Evolutionary conservation across 2,329 filamentous ascomycete species (phyloP), one percentile per base, ranked within the genome.

Genomic region (Aureobasidium subglaciale): DNA sequence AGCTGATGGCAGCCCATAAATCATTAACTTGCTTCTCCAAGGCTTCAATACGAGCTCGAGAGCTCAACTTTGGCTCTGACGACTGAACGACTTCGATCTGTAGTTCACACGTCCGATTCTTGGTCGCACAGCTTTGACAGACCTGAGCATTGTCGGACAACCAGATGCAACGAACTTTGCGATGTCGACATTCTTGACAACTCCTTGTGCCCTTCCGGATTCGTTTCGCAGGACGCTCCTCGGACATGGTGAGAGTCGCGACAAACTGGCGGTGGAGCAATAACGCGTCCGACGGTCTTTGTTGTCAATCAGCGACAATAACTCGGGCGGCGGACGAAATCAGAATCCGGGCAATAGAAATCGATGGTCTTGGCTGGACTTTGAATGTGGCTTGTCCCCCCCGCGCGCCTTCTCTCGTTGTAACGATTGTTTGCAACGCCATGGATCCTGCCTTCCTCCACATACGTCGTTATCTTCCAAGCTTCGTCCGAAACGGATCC

Each of bases 111-210:
- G 50, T 35, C 15, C 61, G 55, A 8, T 55, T 58, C 15, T 59
- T 58, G 24, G 56, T 56, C 34, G 58, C 50, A 50, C 63, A 63
- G 40, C 58, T 57, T 37, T 59, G 58, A 48, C 63, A 65, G 9
- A 53, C 55, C 27, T 53, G 48, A 30, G 64, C 63, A 48, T 63
- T 56, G 22, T 59, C 62, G 29, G 59, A 45, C 4, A 52, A 56
- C 60, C 64, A 67, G 32, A 66, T 62, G 55, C 66, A 68, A 9
- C 62, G 61, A 15, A 65, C 62, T 58, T 68, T 68, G 16, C 66
- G 64, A 27, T 65, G 16, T 32, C 48, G 63, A 66, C 65, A 68
- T 56, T 68, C 65, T 25, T 61, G 61, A 57, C 65, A 68, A 52
- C 64, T 66, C 43, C 58, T 63, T 5, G 64, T 66, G 18, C 65